Evolutionary conservation across 257 asterid species (phyloP).

Genomic region (Solanum gracilifrons): DNA sequence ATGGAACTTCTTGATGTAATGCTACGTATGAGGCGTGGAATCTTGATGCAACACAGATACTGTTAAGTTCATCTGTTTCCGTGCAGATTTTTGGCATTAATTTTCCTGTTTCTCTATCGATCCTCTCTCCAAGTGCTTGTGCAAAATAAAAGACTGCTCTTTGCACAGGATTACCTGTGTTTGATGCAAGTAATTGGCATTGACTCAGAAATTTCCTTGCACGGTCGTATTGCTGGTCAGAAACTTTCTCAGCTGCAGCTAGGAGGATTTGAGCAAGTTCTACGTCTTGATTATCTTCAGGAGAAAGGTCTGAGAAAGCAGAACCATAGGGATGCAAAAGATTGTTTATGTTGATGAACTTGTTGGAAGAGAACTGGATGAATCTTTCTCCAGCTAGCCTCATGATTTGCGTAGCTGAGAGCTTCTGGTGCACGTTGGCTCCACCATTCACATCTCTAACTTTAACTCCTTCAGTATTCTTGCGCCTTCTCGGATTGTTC

Average conservation of each 20-base stretch:
- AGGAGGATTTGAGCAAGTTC: slow-evolving; percentile 16
- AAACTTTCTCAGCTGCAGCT: slow-evolving; percentile 11
- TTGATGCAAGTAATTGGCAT: slow-evolving; percentile 15
- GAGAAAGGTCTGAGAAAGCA: not conserved
- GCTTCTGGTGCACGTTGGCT: not conserved
- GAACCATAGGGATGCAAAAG: slow-evolving; percentile 5
- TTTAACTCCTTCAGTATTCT: not conserved
- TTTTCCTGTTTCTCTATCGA: slow-evolving; percentile 14
- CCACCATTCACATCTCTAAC: not conserved
- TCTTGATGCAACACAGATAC: not conserved
- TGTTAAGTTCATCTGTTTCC: not conserved
- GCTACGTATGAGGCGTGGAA: not conserved
- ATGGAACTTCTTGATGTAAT: slow-evolving; percentile 17
- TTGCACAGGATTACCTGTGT: slow-evolving; percentile 23
- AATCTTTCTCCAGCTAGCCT: slow-evolving; percentile 17
- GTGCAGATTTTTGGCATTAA: not conserved
- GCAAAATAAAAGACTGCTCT: slow-evolving; percentile 27
- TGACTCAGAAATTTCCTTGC: slow-evolving; percentile 11
- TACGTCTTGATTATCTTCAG: slow-evolving; percentile 4
- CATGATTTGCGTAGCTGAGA: slow-evolving; percentile 4
- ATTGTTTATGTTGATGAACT: not conserved
- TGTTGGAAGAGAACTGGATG: slow-evolving; percentile 2
- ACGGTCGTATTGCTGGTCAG: slow-evolving; percentile 1
- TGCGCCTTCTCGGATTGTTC: not conserved
- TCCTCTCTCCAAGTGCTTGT: slow-evolving; percentile 26